These are phyloP conservation scores for Fraxinus sp. DNA, from an alignment of 305 asterid genomes.

Conservation along the genomic window DNA sequence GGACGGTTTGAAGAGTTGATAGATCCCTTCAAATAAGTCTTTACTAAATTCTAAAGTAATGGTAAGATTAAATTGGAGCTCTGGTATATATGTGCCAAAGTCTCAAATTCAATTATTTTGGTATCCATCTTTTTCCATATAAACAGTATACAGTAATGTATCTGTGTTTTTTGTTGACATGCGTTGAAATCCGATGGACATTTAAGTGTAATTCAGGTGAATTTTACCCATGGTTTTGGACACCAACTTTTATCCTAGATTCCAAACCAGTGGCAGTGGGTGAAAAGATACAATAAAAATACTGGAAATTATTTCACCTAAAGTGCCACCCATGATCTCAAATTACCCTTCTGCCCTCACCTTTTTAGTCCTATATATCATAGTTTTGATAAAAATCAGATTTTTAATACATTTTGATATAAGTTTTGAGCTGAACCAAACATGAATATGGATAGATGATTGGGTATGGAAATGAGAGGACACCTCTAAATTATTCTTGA, in stretches of 20 bases:
- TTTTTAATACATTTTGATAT: too few relatives aligned
- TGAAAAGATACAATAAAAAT: not conserved
- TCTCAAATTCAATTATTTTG: not conserved
- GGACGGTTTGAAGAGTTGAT: not conserved
- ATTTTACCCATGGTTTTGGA: constrained; percentile 38
- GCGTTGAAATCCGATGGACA: constrained; percentile 20
- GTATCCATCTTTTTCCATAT: not conserved
- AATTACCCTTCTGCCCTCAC: too few relatives aligned
- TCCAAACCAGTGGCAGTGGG: constrained; percentile 46
- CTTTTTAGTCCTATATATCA: too few relatives aligned
- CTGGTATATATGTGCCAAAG: not conserved
- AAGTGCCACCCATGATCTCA: too few relatives aligned
- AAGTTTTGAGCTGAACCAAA: too few relatives aligned
- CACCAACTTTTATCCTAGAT: constrained; percentile 5
- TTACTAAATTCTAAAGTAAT: too few relatives aligned
- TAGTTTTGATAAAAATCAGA: too few relatives aligned
- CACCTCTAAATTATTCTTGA: not conserved
- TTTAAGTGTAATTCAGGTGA: not conserved
- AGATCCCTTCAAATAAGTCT: too few relatives aligned
- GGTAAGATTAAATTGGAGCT: too few relatives aligned
- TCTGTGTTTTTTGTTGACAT: not conserved
- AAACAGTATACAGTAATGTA: not conserved
- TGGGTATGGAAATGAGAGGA: not conserved
- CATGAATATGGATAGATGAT: not conserved
- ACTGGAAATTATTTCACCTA: not conserved